Base-by-base conservation (phyloP, 257 asterid species). In the Mentha longifolia region DNA sequence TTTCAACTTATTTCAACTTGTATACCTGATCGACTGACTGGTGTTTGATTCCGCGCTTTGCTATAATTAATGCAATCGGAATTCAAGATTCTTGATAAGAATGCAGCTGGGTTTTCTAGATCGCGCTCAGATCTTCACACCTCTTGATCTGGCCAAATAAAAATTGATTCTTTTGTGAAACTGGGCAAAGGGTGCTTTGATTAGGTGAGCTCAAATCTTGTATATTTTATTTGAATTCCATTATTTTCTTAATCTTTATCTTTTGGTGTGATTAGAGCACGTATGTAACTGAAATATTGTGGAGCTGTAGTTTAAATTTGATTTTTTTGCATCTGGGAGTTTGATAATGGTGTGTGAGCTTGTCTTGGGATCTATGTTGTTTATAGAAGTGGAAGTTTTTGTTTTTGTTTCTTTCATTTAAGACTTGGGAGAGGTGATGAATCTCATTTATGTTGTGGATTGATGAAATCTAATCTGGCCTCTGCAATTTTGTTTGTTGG, bases 81-180 rank as follows among this genome's bases (percentile, higher is more conserved):
- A 52, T 76, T 22, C 73, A 75, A 61, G 78, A 78, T 75, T 71
- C 47, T 72, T 37, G 72, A 60, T 59, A 78, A 65, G 73, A 77
- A 76, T 84, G 81, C 54, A 68, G 17, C 37, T 78, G 84, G 82
- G 80, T 82, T 82, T 75, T 68, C 17, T 65, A 74, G 91, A 87
- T 89, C 87, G 86, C 76, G 76, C 76, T 78, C 90, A 87, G 95
- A 89, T 89, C 90, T 81, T 83, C 81, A 39, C 63, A 73, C 72
- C 49, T 73, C 61, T 67, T 77, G 82, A 83, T 81, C 89, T 78
- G 76, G 77, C 73, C 68, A 71, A 70, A 73, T 9, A 39, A 45
- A 66, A 31, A 50, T 75, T 49, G 67, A 45, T 52, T 66, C 31
- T 76, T 63, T 64, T 67, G 56, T 52, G 14, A 25, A 65, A 61